phyloP scores from a whole-genome alignment of 768 basidiomycete species.

The Phylloporus sp. region DNA sequence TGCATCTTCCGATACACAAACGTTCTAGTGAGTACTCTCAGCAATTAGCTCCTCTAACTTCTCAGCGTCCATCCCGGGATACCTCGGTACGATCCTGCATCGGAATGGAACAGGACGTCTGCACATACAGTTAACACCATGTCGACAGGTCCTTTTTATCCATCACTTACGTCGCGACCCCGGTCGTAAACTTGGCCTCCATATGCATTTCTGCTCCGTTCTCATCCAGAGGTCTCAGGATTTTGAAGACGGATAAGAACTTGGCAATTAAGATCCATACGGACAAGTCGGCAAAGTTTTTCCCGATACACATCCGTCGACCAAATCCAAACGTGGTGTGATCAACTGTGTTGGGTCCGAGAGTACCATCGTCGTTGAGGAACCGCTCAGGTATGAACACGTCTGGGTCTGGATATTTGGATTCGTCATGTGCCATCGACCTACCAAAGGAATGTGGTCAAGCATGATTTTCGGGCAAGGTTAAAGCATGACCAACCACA shows the following conservation, averaged over 20 bases:
- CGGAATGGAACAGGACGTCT: slow-evolving; percentile 6
- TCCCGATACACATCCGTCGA: slow-evolving; percentile 20
- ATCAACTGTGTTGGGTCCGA: neutral
- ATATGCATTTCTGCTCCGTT: slow-evolving; percentile 2
- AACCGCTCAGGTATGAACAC: slow-evolving; percentile 7
- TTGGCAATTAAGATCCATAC: slow-evolving; percentile 1
- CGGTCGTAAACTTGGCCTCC: slow-evolving; percentile 8
- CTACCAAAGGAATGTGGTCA: neutral
- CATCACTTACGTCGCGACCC: neutral
- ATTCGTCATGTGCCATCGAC: slow-evolving; percentile 7
- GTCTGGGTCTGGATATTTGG: slow-evolving; percentile 1
- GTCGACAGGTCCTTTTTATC: neutral
- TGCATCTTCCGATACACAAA: neutral
- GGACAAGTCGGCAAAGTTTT: slow-evolving; percentile 14
- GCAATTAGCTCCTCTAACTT: neutral
- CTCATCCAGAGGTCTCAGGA: slow-evolving; percentile 1
- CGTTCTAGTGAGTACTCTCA: neutral
- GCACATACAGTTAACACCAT: neutral
- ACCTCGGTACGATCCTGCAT: neutral
- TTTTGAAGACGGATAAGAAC: slow-evolving; percentile 4
- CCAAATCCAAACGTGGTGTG: slow-evolving; percentile 22
- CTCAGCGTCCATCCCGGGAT: neutral
- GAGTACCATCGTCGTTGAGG: slow-evolving; percentile 1
- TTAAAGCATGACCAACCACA: slow-evolving; percentile 1
- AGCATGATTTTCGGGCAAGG: neutral